These are phyloP conservation scores for Colletotrichum sojae DNA, from an alignment of 2,329 filamentous ascomycete species.

Conservation along the genomic window DNA sequence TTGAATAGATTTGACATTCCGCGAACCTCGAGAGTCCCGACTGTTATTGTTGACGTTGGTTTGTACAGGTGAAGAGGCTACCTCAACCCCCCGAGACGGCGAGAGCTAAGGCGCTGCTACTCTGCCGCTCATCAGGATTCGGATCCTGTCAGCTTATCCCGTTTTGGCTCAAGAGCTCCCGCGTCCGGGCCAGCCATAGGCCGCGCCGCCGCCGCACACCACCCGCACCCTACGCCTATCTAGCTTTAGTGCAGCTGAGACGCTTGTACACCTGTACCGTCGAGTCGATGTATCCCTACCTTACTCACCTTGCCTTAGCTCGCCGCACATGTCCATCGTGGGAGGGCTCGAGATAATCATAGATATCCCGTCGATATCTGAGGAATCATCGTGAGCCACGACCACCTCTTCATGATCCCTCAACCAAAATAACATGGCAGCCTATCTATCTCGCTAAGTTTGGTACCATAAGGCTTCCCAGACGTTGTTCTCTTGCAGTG, in stretches of 20 bases:
- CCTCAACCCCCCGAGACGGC: background rate
- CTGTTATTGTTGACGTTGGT: too few species aligned
- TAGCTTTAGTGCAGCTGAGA: slow-evolving; percentile 16
- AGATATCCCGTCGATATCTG: slow-evolving; percentile 4
- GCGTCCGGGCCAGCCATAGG: slow-evolving; percentile 19
- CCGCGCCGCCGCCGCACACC: slow-evolving; percentile 5
- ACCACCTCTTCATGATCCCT: background rate
- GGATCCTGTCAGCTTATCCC: slow-evolving; percentile 36
- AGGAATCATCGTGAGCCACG: slow-evolving; percentile 25
- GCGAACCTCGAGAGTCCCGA: too few species aligned
- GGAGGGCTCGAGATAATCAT: slow-evolving; percentile 16
- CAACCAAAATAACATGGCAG: too few species aligned
- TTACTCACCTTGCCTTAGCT: background rate
- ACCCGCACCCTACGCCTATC: slow-evolving; percentile 21
- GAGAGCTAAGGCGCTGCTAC: slow-evolving; percentile 22
- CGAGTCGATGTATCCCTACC: slow-evolving; percentile 11
- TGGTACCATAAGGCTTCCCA: too few species aligned
- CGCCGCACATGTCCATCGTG: background rate
- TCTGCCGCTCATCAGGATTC: slow-evolving; percentile 34
- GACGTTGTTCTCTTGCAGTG: too few species aligned
- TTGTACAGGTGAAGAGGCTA: too few species aligned
- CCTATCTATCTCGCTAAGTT: too few species aligned
- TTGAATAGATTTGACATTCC: too few species aligned
- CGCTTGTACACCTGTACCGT: slow-evolving; percentile 17
- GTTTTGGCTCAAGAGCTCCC: slow-evolving; percentile 20